These are phyloP conservation scores for Tylopilus subfusipes DNA, from an alignment of 768 basidiomycete species.

Conservation along the genomic window DNA sequence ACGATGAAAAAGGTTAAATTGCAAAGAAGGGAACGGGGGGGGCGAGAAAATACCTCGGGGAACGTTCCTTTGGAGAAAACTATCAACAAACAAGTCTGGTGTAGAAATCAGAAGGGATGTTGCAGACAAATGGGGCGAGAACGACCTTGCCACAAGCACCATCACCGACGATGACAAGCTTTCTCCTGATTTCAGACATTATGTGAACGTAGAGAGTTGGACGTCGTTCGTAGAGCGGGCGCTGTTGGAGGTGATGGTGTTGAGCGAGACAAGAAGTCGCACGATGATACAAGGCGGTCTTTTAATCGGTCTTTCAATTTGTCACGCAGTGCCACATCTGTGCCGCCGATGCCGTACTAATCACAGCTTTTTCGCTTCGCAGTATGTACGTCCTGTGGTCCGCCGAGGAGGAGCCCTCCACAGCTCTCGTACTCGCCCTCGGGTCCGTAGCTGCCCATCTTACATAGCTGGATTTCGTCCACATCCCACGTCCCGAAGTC, in stretches of 20 bases:
- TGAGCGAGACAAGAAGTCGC: conserved; percentile 39
- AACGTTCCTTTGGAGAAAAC: conserved; percentile 97
- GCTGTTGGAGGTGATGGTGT: conserved; percentile 36
- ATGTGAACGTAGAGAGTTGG: conserved; percentile 34
- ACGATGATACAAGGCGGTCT: conserved; percentile 35
- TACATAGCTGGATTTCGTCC: conserved; percentile 59
- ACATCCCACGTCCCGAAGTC: conserved; percentile 54
- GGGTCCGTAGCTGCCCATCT: conserved; percentile 64
- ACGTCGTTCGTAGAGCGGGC: conserved; percentile 32
- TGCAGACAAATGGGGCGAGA: background rate
- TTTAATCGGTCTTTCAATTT: conserved; percentile 34
- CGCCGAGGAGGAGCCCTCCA: conserved; percentile 15
- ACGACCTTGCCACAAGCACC: conserved; percentile 93
- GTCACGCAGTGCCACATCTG: conserved; percentile 31
- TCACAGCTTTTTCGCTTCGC: too few species aligned
- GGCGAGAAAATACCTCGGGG: conserved; percentile 64
- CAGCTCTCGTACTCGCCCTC: conserved; percentile 61
- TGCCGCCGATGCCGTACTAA: conserved; percentile 25
- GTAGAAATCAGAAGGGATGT: conserved; percentile 20
- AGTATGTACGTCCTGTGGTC: too few species aligned
- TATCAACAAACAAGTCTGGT: conserved; percentile 87
- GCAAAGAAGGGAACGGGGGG: background rate
- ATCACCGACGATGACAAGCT: conserved; percentile 98
- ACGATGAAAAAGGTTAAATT: background rate
- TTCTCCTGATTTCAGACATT: conserved; percentile 98